Conservation (phyloP, 768 basidiomycete species). For the Lentinula aciculospora region DNA sequence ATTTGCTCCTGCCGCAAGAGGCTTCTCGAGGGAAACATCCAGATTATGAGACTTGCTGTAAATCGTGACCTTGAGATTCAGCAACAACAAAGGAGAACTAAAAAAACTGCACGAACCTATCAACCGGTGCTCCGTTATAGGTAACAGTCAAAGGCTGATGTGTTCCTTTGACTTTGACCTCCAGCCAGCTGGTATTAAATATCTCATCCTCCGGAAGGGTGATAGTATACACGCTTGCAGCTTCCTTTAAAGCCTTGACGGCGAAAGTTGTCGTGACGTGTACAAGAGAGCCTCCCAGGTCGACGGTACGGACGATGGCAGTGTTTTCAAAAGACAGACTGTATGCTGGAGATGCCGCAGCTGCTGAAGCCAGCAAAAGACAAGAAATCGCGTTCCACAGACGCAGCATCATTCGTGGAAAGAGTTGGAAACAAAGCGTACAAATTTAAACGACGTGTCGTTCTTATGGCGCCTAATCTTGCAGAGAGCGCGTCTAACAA, state of each 20-base stretch:
- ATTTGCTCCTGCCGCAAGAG: conserved; percentile 53
- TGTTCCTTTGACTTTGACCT: conserved; percentile 76
- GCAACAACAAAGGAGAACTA: conserved; percentile 1
- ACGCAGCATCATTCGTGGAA: conserved; percentile 38
- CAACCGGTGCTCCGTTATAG: conserved; percentile 41
- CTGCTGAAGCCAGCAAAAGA: conserved; percentile 35
- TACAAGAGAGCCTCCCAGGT: conserved; percentile 84
- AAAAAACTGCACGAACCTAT: conserved; percentile 38
- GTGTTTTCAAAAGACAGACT: conserved; percentile 77
- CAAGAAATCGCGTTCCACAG: conserved; percentile 44
- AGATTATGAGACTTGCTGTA: conserved; percentile 45
- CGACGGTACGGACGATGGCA: conserved; percentile 81
- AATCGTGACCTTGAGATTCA: conserved; percentile 2
- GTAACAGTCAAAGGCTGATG: conserved; percentile 42
- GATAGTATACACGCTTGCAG: conserved; percentile 59
- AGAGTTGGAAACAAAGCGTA: conserved; percentile 2
- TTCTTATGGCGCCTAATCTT: conserved; percentile 3
- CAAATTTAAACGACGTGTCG: conserved; percentile 13
- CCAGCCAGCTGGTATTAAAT: conserved; percentile 68
- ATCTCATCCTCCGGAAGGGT: conserved; percentile 60
- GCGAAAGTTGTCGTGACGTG: conserved; percentile 88
- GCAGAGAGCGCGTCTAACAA: neutral
- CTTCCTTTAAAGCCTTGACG: conserved; percentile 63
- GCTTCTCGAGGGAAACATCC: conserved; percentile 57
- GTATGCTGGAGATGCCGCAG: conserved; percentile 29